Base-by-base conservation (phyloP, 2,329 filamentous ascomycete species). In the Coniochaeta hoffmannii region DNA sequence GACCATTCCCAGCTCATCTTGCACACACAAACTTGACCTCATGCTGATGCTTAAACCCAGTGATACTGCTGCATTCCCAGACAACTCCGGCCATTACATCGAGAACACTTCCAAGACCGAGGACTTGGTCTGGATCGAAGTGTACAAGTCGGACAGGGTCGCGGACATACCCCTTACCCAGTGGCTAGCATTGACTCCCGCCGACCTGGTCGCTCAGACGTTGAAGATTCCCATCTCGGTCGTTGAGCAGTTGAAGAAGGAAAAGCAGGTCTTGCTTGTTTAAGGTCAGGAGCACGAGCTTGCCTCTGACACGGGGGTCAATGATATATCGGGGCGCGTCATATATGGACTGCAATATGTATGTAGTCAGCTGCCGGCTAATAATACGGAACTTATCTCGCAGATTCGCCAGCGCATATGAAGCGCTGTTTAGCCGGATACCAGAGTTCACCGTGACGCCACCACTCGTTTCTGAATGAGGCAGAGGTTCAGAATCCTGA, bases 1-100 rank as follows among this genome's bases (percentile, higher is more conserved):
- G 41, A 14, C n/a, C n/a, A 4, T 26, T 6, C 24, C 15, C 6
- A 14, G 8, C 6, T 5, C 22, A 14, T 24, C 11, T n/a, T 7
- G 5, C 22, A 46, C 3, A 8, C 2, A 26, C 9, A 24, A n/a
- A 3, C 41, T 12, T 46, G 34, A 5, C 7, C 34, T 36, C 9
- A 46, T 12, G 9, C 41, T 46, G 12, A 46, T 19, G 8, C 17
- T 10, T 7, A 19, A 22, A 41, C 4, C 5, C 22, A 46, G 41
- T n/a, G 85, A 89, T 58, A 86, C 83, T 2, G 85, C 80, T 9
- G 82, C 83, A 0, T 88, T 88, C 66, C 85, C 85, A 0, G 83
- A 86, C 59, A 88, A 88, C 65, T 19, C 24, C 32, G 72, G 83
- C 0, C 86, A 88, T 62, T 88, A 88, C 62, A 84, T 89, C 56